These are phyloP conservation scores for Mortierella sp. DNA, from an alignment of 371 early-diverging fungal genomes.

Conservation along the genomic window DNA sequence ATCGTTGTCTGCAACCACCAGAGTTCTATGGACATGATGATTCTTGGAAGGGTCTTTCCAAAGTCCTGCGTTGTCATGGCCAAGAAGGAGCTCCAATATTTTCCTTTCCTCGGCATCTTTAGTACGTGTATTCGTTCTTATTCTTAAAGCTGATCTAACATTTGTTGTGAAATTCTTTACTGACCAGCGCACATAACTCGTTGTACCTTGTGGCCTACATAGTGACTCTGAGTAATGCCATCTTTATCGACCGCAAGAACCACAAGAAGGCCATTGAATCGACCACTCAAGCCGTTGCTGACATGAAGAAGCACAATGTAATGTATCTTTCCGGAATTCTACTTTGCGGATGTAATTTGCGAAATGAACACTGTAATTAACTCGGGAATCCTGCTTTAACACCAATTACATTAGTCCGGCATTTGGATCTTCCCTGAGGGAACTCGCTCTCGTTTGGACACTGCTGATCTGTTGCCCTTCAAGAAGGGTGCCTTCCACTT, in stretches of 20 bases:
- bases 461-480: slow-evolving; percentile 88
- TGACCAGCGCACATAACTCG: not conserved
- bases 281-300: slow-evolving; percentile 79
- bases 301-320: slow-evolving; percentile 83
- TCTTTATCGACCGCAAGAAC: slow-evolving; percentile 92
- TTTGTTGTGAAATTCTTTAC: not conserved
- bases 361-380: not conserved
- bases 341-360: not conserved
- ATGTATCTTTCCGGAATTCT: not conserved
- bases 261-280: slow-evolving; percentile 82
- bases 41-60: slow-evolving; percentile 81
- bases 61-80: slow-evolving; percentile 80
- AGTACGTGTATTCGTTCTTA: slow-evolving; percentile 67
- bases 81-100: slow-evolving; percentile 81
- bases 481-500: slow-evolving; percentile 95
- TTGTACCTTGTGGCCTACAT: slow-evolving; percentile 9
- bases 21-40: slow-evolving; percentile 82
- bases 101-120: slow-evolving; percentile 90
- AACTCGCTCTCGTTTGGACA: slow-evolving; percentile 84
- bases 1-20: slow-evolving; percentile 92
- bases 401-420: slow-evolving; percentile 64
- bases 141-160: no score
- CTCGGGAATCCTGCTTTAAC: not conserved
- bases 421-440: slow-evolving; percentile 96
- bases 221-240: slow-evolving; percentile 82